Percentiles rank a stretch among this genome's conserved stretches.
phyloP scores from a whole-genome alignment of 768 basidiomycete species.

The Leccinum subtestaceum region DNA sequence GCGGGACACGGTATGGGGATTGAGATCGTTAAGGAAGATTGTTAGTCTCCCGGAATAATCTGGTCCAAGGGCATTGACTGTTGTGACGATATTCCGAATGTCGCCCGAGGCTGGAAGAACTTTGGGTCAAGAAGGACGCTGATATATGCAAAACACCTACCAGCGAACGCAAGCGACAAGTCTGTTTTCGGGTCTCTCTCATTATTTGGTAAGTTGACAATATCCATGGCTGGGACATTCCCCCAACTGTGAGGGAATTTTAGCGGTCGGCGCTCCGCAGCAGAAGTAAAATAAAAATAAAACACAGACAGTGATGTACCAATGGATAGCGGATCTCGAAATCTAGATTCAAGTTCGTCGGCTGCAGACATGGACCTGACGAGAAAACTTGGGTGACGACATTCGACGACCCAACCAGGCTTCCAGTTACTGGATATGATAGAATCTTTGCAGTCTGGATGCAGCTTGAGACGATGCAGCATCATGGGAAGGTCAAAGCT shows the following conservation, averaged over 20 bases:
- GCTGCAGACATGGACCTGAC: constrained; percentile 1
- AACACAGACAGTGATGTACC: constrained; percentile 24
- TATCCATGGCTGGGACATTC: constrained; percentile 35
- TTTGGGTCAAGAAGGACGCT: neutral
- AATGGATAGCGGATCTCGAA: constrained; percentile 28
- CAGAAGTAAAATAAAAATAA: neutral
- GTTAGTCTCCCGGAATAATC: constrained; percentile 40
- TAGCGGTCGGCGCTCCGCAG: neutral
- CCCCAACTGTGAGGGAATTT: constrained; percentile 28
- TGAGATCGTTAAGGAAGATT: constrained; percentile 43
- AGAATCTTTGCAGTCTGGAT: constrained; percentile 24
- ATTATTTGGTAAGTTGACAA: constrained; percentile 28
- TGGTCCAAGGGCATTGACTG: constrained; percentile 41
- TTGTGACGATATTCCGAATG: constrained; percentile 42
- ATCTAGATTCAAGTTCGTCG: constrained; percentile 8
- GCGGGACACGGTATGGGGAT: constrained; percentile 32
- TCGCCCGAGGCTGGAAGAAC: constrained; percentile 46
- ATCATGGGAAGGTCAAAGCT: neutral
- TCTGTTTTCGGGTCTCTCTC: constrained; percentile 16
- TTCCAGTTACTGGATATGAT: constrained; percentile 20
- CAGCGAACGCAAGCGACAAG: constrained; percentile 26
- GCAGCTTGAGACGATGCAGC: neutral
- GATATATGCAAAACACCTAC: constrained; percentile 9
- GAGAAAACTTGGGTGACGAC: constrained; percentile 24
- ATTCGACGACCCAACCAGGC: constrained; percentile 22